These are phyloP conservation scores for Fusarium torulosum DNA, from an alignment of 2,329 filamentous ascomycete species.

Conservation along the genomic window DNA sequence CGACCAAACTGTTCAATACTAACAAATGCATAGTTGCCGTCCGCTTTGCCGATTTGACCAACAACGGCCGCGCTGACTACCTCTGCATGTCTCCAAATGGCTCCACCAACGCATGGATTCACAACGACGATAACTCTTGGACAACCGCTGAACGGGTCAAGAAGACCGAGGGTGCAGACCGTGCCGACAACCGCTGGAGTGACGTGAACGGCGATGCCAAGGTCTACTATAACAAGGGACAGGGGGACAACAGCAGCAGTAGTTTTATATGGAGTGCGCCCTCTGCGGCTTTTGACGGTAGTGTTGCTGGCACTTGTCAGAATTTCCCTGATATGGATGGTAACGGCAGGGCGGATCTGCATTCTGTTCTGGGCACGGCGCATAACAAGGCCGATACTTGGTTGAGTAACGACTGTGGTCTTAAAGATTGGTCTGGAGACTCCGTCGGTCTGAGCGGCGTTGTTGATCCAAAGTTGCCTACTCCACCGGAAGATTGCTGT, in stretches of 20 bases:
- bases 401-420: background rate
- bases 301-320: conserved; percentile 1
- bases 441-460: background rate
- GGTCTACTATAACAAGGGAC: background rate
- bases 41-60: background rate
- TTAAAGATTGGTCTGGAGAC: conserved; percentile 2
- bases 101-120: background rate
- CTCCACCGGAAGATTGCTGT: background rate
- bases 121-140: background rate
- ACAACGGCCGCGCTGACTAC: background rate
- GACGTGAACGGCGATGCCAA: background rate
- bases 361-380: conserved; percentile 1
- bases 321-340: conserved; percentile 14
- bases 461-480: background rate
- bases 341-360: conserved; percentile 3
- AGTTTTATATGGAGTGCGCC: background rate
- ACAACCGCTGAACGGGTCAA: background rate
- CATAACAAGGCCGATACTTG: background rate
- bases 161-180: background rate
- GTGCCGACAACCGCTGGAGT: background rate
- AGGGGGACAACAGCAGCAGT: background rate
- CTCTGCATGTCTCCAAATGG: conserved; percentile 1
- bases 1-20: background rate
- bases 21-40: background rate
- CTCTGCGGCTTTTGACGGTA: background rate